Base-by-base conservation (phyloP, 305 asterid species). In the Vinca major region DNA sequence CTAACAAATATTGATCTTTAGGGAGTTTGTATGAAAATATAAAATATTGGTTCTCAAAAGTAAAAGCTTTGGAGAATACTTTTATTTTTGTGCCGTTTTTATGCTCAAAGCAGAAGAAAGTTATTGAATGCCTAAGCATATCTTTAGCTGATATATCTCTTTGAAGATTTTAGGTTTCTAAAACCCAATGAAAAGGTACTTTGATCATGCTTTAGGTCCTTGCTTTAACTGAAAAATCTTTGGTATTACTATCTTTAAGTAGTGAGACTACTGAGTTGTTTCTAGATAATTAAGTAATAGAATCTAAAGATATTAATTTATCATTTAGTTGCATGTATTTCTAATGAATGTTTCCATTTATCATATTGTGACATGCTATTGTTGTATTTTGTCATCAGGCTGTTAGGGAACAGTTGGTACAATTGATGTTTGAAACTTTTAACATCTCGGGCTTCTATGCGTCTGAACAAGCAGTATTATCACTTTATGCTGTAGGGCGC, bases 401-500 rank as follows among this genome's bases (percentile, higher is more conserved):
- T 61, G 77, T 84, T 43, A 77, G 97, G 81, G 98, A 92, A 79
- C 96, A 87, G 63, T 74, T 92, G 86, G 97, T 92, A 83, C 98
- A 92, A 62, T 50, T 92, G 90, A 88, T 92, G 98, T 92, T 92
- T 82, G 98, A 92, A 71, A 92, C 89, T 7, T 92, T 92, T 82
- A 90, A 92, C 65, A 83, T 92, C 70, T 86, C 96, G 39, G 98
- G 97, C 45, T 92, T 92, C 79, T 92, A 84, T 79, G 97, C 97
- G 55, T 84, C 92, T 73, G 98, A 92, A 86, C 98, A 92, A 82
- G 95, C 97, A 63, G 98, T 92, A 53, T n/a, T n/a, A n/a, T n/a
- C n/a, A n/a, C n/a, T n/a, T n/a, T 92, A 92, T 86, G 97, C 98
- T 17, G 93, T 90, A 16, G 98, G 98, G 65, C 95, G 98, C 66